Evolutionary conservation across 495 filamentous ascomycete genomes (phyloP), one percentile per base, ranked within the genome.

Genomic region (Parathielavia hyrcaniae): DNA sequence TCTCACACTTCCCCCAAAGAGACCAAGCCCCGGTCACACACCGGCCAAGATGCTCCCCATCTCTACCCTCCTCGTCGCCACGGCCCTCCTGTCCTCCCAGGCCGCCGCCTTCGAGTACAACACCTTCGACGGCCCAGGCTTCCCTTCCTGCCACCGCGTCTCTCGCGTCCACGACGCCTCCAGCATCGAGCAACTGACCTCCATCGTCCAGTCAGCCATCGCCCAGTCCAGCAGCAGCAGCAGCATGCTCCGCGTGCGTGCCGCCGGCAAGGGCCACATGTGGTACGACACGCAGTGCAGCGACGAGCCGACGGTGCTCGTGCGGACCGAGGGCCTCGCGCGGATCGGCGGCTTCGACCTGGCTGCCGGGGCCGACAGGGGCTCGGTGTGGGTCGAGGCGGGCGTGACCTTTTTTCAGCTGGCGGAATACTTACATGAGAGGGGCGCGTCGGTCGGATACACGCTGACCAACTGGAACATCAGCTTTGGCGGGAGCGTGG

Each of bases 231-330:
- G 19, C 11, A 23, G 9, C 20, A 7, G 45, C 45, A 11, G 12
- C 45, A 22, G 64, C 20, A 64, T 64, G 44, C 66, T 66, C 5
- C 75, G 69, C 1, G 65, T 79, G 23, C 69, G 77, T 41, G 74
- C 75, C 2, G 72, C 71, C 34, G 77, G 75, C 10, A 77, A 77
- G 56, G 77, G 73, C 13, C 77, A 78, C 57, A 75, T 74, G 67
- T 78, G 75, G 77, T 79, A 78, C 58, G 73, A 79, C 54, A 78
- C 77, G 17, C 76, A 77, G 69, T 79, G 77, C 61, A 73, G 71
- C 50, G 70, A 75, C 58, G 63, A 69, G 32, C 51, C 62, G 26
- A 78, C 75, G 9, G 61, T 76, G 60, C 72, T 79, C 55, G 66
- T 79, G 39, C 74, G 68, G 13, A 79, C 77, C 11, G 77, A 78